A percentile compares a stretch with the other conserved stretches of the same genome.
phyloP scores from a whole-genome alignment of 2,329 filamentous ascomycete species.

The Epichloe baconii region DNA sequence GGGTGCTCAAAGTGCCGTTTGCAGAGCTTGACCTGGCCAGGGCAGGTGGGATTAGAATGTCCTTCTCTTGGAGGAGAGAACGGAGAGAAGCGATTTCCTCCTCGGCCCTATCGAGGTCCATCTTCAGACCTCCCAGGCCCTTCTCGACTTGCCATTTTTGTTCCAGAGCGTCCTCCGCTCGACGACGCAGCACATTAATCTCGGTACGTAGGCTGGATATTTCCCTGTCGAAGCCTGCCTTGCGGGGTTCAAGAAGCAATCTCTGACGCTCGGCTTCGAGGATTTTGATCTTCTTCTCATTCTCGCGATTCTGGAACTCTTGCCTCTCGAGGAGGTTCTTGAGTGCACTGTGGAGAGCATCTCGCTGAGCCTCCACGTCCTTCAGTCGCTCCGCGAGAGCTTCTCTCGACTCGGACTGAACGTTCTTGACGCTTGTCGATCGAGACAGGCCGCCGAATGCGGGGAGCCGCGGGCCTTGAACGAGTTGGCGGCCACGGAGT shows the following conservation, averaged over 20 bases:
- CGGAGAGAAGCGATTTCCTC: slow-evolving; percentile 82
- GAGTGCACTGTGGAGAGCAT: slow-evolving; percentile 78
- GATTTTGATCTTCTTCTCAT: slow-evolving; percentile 64
- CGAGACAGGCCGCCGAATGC: slow-evolving; percentile 36
- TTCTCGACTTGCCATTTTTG: slow-evolving; percentile 96
- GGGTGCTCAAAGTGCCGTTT: slow-evolving; percentile 17
- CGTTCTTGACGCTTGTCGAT: slow-evolving; percentile 44
- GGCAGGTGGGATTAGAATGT: slow-evolving; percentile 59
- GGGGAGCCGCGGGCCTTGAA: slow-evolving; percentile 26
- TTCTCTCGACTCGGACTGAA: slow-evolving; percentile 46
- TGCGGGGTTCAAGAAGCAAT: slow-evolving; percentile 54
- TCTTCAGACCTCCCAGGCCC: slow-evolving; percentile 75
- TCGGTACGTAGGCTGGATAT: slow-evolving; percentile 70
- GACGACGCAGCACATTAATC: slow-evolving; percentile 67
- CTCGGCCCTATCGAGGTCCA: slow-evolving; percentile 91
- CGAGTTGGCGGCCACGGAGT: slow-evolving; percentile 48
- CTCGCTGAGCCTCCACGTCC: slow-evolving; percentile 85
- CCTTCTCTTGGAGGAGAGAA: slow-evolving; percentile 65
- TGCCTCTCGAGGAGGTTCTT: slow-evolving; percentile 78
- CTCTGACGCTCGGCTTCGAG: slow-evolving; percentile 69
- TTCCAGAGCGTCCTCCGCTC: slow-evolving; percentile 86
- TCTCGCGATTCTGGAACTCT: slow-evolving; percentile 70
- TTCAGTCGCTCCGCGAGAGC: slow-evolving; percentile 68
- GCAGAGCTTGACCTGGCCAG: slow-evolving; percentile 31
- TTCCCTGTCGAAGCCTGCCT: slow-evolving; percentile 72